phyloP scores from a whole-genome alignment of 148 eudicot genomes.

The Chenopodium suecicum region DNA sequence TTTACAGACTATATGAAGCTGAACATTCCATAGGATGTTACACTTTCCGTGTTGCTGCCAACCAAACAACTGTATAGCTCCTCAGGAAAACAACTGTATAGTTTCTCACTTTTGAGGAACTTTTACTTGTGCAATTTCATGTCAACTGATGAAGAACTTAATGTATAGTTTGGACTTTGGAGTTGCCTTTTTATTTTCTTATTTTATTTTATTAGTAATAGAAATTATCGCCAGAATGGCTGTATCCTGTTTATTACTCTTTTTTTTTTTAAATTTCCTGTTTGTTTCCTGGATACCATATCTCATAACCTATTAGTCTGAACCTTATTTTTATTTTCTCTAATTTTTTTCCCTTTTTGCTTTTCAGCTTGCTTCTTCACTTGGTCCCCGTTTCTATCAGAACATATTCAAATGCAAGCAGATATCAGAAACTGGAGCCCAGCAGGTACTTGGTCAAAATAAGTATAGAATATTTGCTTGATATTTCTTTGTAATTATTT shows the following conservation, averaged over 20 bases:
- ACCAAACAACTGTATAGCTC: background rate
- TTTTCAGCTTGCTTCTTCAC: slow-evolving; percentile 93
- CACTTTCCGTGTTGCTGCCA: background rate
- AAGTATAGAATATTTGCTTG: background rate
- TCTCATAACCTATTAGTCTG: background rate
- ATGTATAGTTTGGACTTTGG: background rate
- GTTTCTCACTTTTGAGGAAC: background rate
- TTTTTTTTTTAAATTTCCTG: no score
- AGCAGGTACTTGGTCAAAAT: slow-evolving; percentile 56
- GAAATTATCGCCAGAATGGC: background rate
- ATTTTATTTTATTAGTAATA: background rate
- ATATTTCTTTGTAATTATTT: background rate
- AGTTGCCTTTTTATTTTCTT: background rate
- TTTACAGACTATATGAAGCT: background rate
- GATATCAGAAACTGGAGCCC: slow-evolving; percentile 99
- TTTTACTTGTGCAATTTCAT: background rate
- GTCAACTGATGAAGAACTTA: background rate
- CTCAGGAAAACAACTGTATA: background rate
- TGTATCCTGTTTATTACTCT: background rate
- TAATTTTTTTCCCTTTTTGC: background rate
- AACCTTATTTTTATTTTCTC: background rate
- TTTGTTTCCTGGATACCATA: slow-evolving; percentile 1
- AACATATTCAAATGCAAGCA: slow-evolving; percentile 98
- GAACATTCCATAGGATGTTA: background rate
- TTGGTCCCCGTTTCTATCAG: slow-evolving; percentile 88